These are phyloP conservation scores for Ogataea naganishii DNA, from an alignment of 805 yeast species.

Conservation along the genomic window DNA sequence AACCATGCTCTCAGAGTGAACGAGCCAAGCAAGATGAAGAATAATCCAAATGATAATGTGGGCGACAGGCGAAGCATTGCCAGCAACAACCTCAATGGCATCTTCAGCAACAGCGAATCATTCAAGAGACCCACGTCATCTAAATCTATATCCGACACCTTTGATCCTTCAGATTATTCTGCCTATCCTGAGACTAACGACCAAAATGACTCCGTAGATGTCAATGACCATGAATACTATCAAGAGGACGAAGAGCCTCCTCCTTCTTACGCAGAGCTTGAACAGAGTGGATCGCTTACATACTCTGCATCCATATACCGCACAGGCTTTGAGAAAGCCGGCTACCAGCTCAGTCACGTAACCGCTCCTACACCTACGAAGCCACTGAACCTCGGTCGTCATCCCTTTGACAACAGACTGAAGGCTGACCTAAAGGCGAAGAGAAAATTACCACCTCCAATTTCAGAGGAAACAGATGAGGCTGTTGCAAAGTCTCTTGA, in stretches of 20 bases:
- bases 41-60: too few species aligned
- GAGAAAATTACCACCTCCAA: slow-evolving; percentile 19
- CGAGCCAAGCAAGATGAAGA: too few species aligned
- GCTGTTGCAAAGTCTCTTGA: too few species aligned
- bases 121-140: too few species aligned
- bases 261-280: slow-evolving; percentile 25
- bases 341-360: slow-evolving; percentile 21
- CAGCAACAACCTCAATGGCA: too few species aligned
- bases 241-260: slow-evolving; percentile 16
- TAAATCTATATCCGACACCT: too few species aligned
- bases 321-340: slow-evolving; percentile 28
- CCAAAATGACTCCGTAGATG: slow-evolving; percentile 6
- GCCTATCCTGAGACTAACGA: slow-evolving; percentile 15
- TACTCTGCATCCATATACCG: slow-evolving; percentile 25
- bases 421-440: slow-evolving; percentile 8
- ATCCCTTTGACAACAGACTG: slow-evolving; percentile 1
- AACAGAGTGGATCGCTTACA: slow-evolving; percentile 23
- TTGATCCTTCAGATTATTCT: too few species aligned
- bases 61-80: too few species aligned
- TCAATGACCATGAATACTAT: slow-evolving; percentile 4
- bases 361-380: slow-evolving; percentile 4
- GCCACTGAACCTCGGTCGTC: not conserved
- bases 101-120: too few species aligned
- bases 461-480: slow-evolving; percentile 4
- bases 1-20: too few species aligned